Evolutionary conservation across 2,329 filamentous ascomycete genomes (phyloP).

Genomic region (Cadophora sp.): DNA sequence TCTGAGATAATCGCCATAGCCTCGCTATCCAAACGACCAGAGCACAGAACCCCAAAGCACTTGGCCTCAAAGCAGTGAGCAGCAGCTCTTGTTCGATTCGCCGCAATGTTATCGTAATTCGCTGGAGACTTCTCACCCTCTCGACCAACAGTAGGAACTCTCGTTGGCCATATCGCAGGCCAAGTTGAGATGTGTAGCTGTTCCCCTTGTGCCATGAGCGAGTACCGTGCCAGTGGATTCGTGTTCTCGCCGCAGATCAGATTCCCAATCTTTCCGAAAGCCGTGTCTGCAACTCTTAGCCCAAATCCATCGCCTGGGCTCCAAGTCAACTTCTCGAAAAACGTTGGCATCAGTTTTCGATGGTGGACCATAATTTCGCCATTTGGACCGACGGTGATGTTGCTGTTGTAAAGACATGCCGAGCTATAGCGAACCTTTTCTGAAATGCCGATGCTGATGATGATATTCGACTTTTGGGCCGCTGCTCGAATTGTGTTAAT

Average conservation of each 20-base stretch:
- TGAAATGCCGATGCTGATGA: constrained; percentile 58
- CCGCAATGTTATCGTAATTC: constrained; percentile 61
- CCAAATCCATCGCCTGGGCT: constrained; percentile 58
- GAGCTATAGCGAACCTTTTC: constrained; percentile 53
- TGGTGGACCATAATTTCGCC: constrained; percentile 58
- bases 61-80: constrained; percentile 66
- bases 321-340: constrained; percentile 64
- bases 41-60: constrained; percentile 59
- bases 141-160: constrained; percentile 29
- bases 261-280: constrained; percentile 54
- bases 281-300: constrained; percentile 53
- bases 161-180: constrained; percentile 62
- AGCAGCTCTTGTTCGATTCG: constrained; percentile 57
- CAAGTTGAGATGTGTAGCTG: constrained; percentile 62
- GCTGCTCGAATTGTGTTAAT: constrained; percentile 50
- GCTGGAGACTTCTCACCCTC: neutral
- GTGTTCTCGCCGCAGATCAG: constrained; percentile 66
- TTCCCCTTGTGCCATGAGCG: constrained; percentile 60
- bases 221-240: constrained; percentile 60
- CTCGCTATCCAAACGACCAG: constrained; percentile 40
- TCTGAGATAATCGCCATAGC: neutral
- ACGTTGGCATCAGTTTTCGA: constrained; percentile 61
- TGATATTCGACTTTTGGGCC: constrained; percentile 48
- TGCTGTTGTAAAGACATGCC: constrained; percentile 59
- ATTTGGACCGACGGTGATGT: constrained; percentile 52